Evolutionary conservation across 2,329 filamentous ascomycete genomes (phyloP), one percentile per base, ranked within the genome.

Genomic region (Aspergillus felis): DNA sequence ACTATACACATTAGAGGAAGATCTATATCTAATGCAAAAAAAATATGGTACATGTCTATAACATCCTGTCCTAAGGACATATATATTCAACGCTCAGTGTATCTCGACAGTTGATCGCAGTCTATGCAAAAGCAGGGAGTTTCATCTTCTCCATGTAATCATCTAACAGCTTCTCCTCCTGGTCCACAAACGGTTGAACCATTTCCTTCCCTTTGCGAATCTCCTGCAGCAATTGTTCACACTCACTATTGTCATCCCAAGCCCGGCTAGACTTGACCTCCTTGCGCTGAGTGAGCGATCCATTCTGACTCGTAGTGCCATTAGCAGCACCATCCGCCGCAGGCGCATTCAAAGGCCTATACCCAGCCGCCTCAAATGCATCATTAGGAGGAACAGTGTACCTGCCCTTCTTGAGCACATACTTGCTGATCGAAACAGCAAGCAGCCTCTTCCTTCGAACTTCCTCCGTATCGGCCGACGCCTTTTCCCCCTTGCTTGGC

Each of bases 371-470:
- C 49, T 83, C 79, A 22, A 96, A 80, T 2, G 91, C 80, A 42
- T 88, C 80, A 60, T 91, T 87, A 0, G 92, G 91, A 64, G 92
- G 87, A 6, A 96, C 84, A 0, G 92, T 96, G 66, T 92, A 81
- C 27, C 92, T 81, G 1, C 88, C 89, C 53, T 90, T 79, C 78
- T 92, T 92, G 71, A 90, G 85, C 48, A 92, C 89, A 71, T 92
- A 92, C 76, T 91, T 91, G 76, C 83, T 86, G 51, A 92, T 75
- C 1, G 86, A 86, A 0, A 87, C 86, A 1, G 89, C 89, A 62
- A 87, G 82, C 35, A 92, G 81, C 62, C 83, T 84, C 74, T 82
- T 85, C 70, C 84, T 78, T 73, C 72, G 76, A 27, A 73, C 75
- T 24, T 76, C 60, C 14, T 49, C 53, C 2, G 58, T 35, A 5